These are phyloP conservation scores for Botrytis tulipae DNA, from an alignment of 2,329 filamentous ascomycete genomes.

Conservation along the genomic window DNA sequence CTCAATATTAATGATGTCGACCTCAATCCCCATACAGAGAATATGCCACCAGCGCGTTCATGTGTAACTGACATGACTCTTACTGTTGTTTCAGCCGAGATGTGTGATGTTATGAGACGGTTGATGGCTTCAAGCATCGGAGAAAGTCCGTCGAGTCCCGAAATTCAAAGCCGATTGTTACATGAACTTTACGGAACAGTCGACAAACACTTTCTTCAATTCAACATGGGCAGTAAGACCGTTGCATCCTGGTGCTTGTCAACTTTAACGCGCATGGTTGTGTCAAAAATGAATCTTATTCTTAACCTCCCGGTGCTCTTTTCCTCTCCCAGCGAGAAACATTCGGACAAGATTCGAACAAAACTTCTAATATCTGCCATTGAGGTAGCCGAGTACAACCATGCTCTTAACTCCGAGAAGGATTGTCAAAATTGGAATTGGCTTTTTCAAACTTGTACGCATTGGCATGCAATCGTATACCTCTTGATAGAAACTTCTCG, in stretches of 20 bases:
- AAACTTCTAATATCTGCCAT: constrained; percentile 51
- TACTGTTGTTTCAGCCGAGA: constrained; percentile 16
- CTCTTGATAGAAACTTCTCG: constrained; percentile 40
- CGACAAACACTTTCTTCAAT: constrained; percentile 45
- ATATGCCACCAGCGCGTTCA: constrained; percentile 18
- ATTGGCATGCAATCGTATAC: constrained; percentile 44
- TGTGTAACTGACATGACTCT: constrained; percentile 27
- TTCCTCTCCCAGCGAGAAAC: constrained; percentile 40
- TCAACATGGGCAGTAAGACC: constrained; percentile 38
- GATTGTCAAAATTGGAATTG: constrained; percentile 45
- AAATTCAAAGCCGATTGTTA: constrained; percentile 48
- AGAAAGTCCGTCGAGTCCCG: constrained; percentile 38
- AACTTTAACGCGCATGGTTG: constrained; percentile 47
- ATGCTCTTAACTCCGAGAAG: constrained; percentile 51
- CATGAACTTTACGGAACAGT: constrained; percentile 46
- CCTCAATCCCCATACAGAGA: constrained; percentile 38
- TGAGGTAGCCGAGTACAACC: constrained; percentile 56
- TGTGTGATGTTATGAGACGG: constrained; percentile 21
- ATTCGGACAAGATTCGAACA: constrained; percentile 43
- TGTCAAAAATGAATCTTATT: constrained; percentile 54
- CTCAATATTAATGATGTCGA: constrained; percentile 50
- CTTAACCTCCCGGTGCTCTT: constrained; percentile 54
- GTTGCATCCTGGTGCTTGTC: constrained; percentile 43
- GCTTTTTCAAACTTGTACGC: constrained; percentile 42
- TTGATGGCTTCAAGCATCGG: constrained; percentile 39